Base-by-base conservation (phyloP, 495 filamentous ascomycete species). In the Bathelium albidoporum region DNA sequence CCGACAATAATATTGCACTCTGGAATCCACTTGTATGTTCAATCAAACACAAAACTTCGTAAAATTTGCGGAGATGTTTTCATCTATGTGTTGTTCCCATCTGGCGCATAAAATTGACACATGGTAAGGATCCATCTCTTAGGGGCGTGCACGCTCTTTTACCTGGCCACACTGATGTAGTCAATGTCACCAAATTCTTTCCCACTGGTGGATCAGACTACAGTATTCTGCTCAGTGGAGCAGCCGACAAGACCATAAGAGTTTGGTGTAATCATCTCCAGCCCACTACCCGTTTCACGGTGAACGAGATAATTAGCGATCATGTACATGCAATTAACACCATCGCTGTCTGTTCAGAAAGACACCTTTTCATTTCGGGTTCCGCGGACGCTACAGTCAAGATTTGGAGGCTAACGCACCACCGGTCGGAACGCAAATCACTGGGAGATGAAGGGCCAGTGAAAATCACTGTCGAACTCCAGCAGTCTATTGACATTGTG, bases 111-210 rank as follows among this genome's bases (percentile, higher is more conserved):
- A 18, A 20, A 18, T 18, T 49, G 18, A 49, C 43, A 20, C 3
- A 49, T 49, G 43, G n/a, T 14, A 68, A 88, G 77, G 78, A 85
- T 45, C 65, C 73, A 26, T 73, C 75, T 4, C 70, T 75, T 32
- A 72, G 72, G 36, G 91, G 92, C 18, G 80, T 95, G 12, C 80
- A 79, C 34, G 73, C 76, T 7, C 80, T 96, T 7, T 80, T 98
- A n/a, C 80, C 82, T 32, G 91, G 91, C 22, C 94, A 98, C 72
- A 83, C 79, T 29, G 88, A 89, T 67, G 83, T 80, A 64, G 91
- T 98, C 63, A 93, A 88, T 71, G 91, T 82, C 59, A 85, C 97
- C 60, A 88, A 83, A 70, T 95, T 97, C 71, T 82, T 91, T 61
- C 65, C 73, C 31, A 79, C 76, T 31, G 18, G 24, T 1, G 31